Evolutionary conservation across 1,284 basidiomycete genomes (phyloP), one percentile per base, ranked within the genome.

Genomic region (Ustilago nuda): DNA sequence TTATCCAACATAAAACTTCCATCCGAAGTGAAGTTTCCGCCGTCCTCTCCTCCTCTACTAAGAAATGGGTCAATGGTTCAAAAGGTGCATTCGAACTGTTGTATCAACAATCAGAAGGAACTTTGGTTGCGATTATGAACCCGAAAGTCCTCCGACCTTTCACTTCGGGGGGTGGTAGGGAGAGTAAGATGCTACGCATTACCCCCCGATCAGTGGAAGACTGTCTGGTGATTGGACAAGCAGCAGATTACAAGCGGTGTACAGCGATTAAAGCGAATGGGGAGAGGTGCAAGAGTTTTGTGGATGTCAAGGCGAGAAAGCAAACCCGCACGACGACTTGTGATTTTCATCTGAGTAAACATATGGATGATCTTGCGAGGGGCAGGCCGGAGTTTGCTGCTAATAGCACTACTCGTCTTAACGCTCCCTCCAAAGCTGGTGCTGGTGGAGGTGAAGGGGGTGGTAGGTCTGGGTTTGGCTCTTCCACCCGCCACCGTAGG

Each of bases 41-140:
- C 2, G 12, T 56, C 15, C 58, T 77, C 7, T 23, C 61, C 4
- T 43, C 61, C 8, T 13, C 62, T 4, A 66, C 71, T 0, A 92
- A 91, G 79, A 78, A 91, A 0, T 96, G 94, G 84, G 89, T 89
- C 69, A 95, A 95, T 1, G 95, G 96, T 0, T 95, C 93, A 73
- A 90, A 91, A 2, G 95, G 96, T 7, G 95, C 95, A 0, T 99
- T 94, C 83, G 96, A 98, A 85, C 89, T 88, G 73, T 90, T 93
- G 87, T 91, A 92, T 65, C 93, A 93, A 83, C 87, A 96, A 70
- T 90, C 90, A 55, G 92, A 94, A 72, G 96, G 96, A 1, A 92
- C 93, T 53, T 93, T 98, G 3, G 88, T 99, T 32, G 93, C 94
- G 0, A 88, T 99, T 39, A 87, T 98, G 32, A 98, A 96, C 82